phyloP scores from a whole-genome alignment of 805 yeast species.

The Yarrowia sp. region DNA sequence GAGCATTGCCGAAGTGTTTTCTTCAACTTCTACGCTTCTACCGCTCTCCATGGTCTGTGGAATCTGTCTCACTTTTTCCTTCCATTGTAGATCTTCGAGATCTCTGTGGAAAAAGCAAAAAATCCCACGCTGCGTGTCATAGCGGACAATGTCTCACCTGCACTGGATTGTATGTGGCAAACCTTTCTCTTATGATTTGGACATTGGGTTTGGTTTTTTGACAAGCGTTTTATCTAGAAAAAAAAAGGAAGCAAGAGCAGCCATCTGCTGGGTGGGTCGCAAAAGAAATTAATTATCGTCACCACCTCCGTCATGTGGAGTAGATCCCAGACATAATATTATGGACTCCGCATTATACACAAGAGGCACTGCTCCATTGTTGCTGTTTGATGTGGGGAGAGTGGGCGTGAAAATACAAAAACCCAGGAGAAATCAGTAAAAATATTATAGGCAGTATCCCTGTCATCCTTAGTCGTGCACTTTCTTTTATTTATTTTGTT shows the following conservation, averaged over 20 bases:
- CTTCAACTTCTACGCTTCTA: too few species aligned
- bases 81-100: slow-evolving; percentile 17
- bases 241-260: slow-evolving; percentile 13
- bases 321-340: neutral
- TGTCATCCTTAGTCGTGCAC: neutral
- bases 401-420: too few species aligned
- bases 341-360: too few species aligned
- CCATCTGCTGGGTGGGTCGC: neutral
- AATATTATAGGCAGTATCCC: too few species aligned
- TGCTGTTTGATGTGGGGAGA: too few species aligned
- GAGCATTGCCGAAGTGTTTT: too few species aligned
- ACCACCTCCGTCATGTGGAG: neutral
- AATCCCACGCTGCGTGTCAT: neutral
- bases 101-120: neutral
- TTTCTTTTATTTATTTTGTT: neutral
- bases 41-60: too few species aligned
- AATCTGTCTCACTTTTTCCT: neutral
- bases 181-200: slow-evolving; percentile 13
- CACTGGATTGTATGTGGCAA: slow-evolving; percentile 7
- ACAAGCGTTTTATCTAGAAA: too few species aligned
- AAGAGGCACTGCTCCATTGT: too few species aligned
- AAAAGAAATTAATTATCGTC: neutral
- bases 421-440: too few species aligned
- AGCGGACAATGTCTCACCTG: slow-evolving; percentile 11
- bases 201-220: too few species aligned